Evolutionary conservation across 2,329 filamentous ascomycete genomes (phyloP), one percentile per base, ranked within the genome.

Genomic region (Cercospora sp.): DNA sequence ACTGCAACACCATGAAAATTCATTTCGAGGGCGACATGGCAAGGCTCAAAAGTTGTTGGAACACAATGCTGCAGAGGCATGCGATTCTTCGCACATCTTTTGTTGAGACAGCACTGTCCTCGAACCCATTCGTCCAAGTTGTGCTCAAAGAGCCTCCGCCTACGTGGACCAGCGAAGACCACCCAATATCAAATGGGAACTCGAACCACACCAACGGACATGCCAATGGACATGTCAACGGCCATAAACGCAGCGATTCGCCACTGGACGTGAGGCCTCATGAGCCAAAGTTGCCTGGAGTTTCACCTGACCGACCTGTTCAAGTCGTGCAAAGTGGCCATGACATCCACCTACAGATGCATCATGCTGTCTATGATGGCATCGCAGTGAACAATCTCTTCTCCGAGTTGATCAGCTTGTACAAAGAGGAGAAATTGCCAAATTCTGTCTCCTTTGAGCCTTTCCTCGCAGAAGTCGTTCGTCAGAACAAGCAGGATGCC

Each of bases 331-430:
- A 66, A 34, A 60, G 64, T 34, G 67, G 63, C 10, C 21, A 49
- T 16, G 28, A 67, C 28, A 66, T 87, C 6, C 71, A 85, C 2
- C 80, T 89, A 59, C 82, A 82, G 24, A 88, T 88, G 73, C 93
- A 97, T 74, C 94, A 97, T 79, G 91, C 92, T 1, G 82, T 97
- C 0, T 97, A 97, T 74, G 94, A 97, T 79, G 94, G 91, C 0
- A 88, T 90, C 40, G 92, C 93, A 0, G 90, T 97, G 74, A 82
- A 85, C 0, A 83, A 84, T 8, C 82, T 97, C 0, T 84, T 94
- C 26, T 79, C 86, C 0, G 93, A 97, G 74, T 81, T 96, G 1
- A 88, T 95, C 73, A 77, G 82, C 1, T 70, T 87, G 3, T 88
- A 89, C 37, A 69, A 78, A 0, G 85, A 83, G 0, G 63, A 79